Percentiles rank a stretch among this genome's conserved stretches.
These are phyloP conservation scores for Alternaria gansuensis DNA, from an alignment of 2,329 filamentous ascomycete species.

Conservation along the genomic window DNA sequence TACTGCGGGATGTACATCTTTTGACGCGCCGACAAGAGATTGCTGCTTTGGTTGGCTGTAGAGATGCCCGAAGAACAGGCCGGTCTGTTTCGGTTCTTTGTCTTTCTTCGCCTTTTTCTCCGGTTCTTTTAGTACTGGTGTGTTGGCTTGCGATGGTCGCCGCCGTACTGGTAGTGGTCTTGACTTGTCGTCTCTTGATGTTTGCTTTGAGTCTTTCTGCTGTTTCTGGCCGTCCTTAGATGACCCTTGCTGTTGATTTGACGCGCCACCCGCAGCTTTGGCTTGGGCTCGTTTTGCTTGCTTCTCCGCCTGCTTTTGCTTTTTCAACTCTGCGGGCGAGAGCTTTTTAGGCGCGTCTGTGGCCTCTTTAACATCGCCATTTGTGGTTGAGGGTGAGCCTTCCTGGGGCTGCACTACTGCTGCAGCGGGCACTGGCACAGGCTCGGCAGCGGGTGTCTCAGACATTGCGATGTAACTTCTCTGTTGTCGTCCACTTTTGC, in stretches of 20 bases:
- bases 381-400: conserved; percentile 26
- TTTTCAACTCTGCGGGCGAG: conserved; percentile 83
- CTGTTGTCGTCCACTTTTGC: conserved; percentile 5
- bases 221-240: conserved; percentile 46
- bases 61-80: conserved; percentile 76
- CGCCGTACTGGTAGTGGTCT: conserved; percentile 46
- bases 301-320: conserved; percentile 89
- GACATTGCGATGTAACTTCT: conserved; percentile 34
- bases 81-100: conserved; percentile 60
- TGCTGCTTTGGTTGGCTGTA: conserved; percentile 77
- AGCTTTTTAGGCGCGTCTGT: conserved; percentile 62
- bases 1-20: conserved; percentile 85
- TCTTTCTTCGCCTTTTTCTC: conserved; percentile 50
- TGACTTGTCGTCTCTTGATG: conserved; percentile 46
- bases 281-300: conserved; percentile 79
- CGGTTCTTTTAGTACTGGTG: conserved; percentile 40
- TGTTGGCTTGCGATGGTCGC: conserved; percentile 42
- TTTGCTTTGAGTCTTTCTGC: conserved; percentile 49
- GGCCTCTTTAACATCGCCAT: conserved; percentile 35
- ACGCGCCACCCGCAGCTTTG: conserved; percentile 58
- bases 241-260: conserved; percentile 49
- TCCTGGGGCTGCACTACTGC: conserved; percentile 22
- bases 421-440: conserved; percentile 23
- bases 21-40: conserved; percentile 66
- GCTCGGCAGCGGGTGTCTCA: conserved; percentile 32